Conservation (phyloP, 331 rosid species). For the Spiraea crenata region DNA sequence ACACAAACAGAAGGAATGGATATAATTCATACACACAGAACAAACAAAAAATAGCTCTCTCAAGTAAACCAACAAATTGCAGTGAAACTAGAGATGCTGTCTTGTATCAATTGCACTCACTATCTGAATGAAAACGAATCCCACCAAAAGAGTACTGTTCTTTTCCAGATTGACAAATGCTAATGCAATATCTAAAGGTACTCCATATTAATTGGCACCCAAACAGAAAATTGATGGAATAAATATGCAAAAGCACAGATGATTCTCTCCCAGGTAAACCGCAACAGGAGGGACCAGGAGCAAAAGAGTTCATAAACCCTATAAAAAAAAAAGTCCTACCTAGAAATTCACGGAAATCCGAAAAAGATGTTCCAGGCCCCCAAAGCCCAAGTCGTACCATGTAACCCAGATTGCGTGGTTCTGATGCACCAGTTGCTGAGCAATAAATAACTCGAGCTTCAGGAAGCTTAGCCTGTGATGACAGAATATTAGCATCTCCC, state of each 20-base stretch:
- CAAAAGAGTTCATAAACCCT: neutral
- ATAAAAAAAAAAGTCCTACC: conserved; percentile 32
- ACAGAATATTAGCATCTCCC: conserved; percentile 25
- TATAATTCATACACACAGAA: neutral
- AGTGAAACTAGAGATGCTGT: neutral
- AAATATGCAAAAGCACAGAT: neutral
- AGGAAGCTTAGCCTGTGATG: conserved; percentile 75
- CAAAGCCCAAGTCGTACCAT: conserved; percentile 99
- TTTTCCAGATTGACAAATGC: neutral
- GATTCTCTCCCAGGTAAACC: neutral
- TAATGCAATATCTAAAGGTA: too few relatives aligned
- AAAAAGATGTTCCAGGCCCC: conserved; percentile 90
- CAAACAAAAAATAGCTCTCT: too few relatives aligned
- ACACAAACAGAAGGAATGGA: neutral
- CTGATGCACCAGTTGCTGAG: conserved; percentile 98
- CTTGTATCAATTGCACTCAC: neutral
- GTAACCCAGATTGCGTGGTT: conserved; percentile 99
- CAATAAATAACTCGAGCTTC: conserved; percentile 92
- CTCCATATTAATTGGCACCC: neutral
- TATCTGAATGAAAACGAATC: neutral
- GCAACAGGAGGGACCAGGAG: neutral
- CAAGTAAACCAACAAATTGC: neutral
- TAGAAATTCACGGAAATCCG: conserved; percentile 83
- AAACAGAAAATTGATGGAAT: too few relatives aligned
- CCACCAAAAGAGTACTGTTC: neutral